Evolutionary conservation across 1,139 yeast species (phyloP).

Genomic region (Saccharomycopsis hybrid): DNA sequence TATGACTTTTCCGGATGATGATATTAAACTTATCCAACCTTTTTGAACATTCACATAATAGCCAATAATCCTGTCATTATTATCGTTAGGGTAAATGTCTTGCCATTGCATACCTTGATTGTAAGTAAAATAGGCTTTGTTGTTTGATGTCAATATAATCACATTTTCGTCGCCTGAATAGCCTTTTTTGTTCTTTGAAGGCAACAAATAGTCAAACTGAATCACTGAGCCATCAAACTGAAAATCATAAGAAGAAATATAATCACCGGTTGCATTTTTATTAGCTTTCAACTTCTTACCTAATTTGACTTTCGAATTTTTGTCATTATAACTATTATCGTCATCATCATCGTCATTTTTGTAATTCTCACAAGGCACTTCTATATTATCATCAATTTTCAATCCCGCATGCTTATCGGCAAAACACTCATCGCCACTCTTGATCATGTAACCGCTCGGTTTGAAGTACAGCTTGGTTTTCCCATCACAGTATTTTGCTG

Average conservation of each 20-base stretch:
- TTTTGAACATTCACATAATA: slow-evolving; percentile 39
- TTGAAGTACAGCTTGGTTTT: slow-evolving; percentile 10
- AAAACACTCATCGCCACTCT: slow-evolving; percentile 39
- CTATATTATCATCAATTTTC: slow-evolving; percentile 9
- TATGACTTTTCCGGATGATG: slow-evolving; percentile 35
- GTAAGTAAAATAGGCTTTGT: slow-evolving; percentile 47
- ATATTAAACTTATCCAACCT: slow-evolving; percentile 45
- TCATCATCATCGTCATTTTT: background rate
- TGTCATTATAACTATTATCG: no score
- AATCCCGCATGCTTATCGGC: slow-evolving; percentile 2
- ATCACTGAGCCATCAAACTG: slow-evolving; percentile 1
- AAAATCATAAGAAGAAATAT: background rate
- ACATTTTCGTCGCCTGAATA: slow-evolving; percentile 47
- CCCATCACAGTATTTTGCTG: slow-evolving; percentile 14
- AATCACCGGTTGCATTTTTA: background rate
- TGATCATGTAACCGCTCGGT: slow-evolving; percentile 24
- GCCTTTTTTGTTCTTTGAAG: background rate
- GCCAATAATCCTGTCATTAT: slow-evolving; percentile 44
- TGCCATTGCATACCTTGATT: slow-evolving; percentile 60
- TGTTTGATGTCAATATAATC: slow-evolving; percentile 42
- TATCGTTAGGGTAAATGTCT: slow-evolving; percentile 27
- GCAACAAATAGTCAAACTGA: background rate
- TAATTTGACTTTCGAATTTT: slow-evolving; percentile 1
- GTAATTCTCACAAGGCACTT: slow-evolving; percentile 10
- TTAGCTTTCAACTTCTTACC: slow-evolving; percentile 1